These are phyloP conservation scores for Mortierella sp. DNA, from an alignment of 371 early-diverging fungal species.

Conservation along the genomic window DNA sequence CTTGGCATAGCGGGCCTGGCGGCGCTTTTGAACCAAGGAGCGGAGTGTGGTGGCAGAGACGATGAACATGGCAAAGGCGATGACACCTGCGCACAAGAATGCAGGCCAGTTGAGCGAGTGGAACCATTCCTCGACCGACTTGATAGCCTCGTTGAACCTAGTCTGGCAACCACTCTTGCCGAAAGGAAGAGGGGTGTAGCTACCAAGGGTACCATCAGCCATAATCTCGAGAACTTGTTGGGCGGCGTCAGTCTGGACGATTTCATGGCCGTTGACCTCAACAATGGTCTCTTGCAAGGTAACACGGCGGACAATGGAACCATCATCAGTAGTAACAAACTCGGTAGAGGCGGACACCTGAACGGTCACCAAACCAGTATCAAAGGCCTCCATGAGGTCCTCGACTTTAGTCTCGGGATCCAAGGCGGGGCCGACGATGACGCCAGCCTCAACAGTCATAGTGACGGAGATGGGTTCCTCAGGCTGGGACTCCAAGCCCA, in stretches of 20 bases:
- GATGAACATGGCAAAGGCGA: conserved; percentile 22
- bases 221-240: conserved; percentile 79
- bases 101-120: conserved; percentile 43
- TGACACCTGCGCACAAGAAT: conserved; percentile 15
- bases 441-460: conserved; percentile 65
- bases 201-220: conserved; percentile 63
- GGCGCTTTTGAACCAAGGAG: conserved; percentile 34
- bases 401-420: conserved; percentile 72
- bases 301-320: conserved; percentile 66
- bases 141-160: conserved; percentile 24
- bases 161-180: conserved; percentile 21
- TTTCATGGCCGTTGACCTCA: conserved; percentile 77
- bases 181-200: conserved; percentile 57
- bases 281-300: conserved; percentile 71
- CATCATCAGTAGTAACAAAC: conserved; percentile 66
- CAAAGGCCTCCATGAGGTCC: conserved; percentile 66
- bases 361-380: conserved; percentile 77
- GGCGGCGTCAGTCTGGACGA: conserved; percentile 76
- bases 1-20: conserved; percentile 45
- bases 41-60: conserved; percentile 34
- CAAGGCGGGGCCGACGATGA: conserved; percentile 78
- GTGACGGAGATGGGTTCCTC: conserved; percentile 72
- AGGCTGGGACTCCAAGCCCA: conserved; percentile 70
- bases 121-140: conserved; percentile 38
- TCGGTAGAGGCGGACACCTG: conserved; percentile 74